A percentile compares a stretch with the other conserved stretches of the same genome.
Conservation (phyloP, 768 basidiomycete species). For the Cystofilobasidium capitatum region DNA sequence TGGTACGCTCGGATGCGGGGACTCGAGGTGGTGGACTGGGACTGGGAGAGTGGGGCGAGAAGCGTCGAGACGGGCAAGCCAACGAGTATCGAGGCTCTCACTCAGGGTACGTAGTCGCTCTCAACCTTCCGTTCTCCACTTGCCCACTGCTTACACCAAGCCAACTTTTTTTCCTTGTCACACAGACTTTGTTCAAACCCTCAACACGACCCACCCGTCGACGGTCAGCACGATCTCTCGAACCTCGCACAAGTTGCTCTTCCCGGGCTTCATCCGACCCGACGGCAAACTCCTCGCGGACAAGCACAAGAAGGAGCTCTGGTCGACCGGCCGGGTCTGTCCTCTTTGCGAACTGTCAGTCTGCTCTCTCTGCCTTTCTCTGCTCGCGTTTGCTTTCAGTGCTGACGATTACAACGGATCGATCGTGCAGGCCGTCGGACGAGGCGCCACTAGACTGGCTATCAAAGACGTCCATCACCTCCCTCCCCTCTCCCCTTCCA, state of each 20-base stretch:
- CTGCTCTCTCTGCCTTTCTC: not conserved
- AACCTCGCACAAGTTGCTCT: slow-evolving; percentile 23
- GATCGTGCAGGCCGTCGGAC: slow-evolving; percentile 12
- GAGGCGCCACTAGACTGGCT: slow-evolving; percentile 9
- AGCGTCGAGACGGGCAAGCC: not conserved
- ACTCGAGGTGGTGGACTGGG: slow-evolving; percentile 7
- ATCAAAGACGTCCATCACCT: slow-evolving; percentile 16
- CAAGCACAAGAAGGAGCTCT: not conserved
- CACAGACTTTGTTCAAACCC: slow-evolving; percentile 25
- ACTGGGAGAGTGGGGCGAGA: not conserved
- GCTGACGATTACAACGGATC: too few species aligned
- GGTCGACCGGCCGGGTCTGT: slow-evolving; percentile 15
- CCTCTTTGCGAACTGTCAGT: slow-evolving; percentile 24
- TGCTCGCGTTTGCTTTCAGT: too few species aligned
- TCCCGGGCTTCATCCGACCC: slow-evolving; percentile 9
- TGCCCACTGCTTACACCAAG: not conserved
- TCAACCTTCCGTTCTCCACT: not conserved
- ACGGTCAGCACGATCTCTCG: slow-evolving; percentile 26
- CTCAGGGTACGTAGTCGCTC: not conserved
- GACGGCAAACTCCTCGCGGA: not conserved
- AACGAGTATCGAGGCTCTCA: slow-evolving; percentile 13
- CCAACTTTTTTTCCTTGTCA: not conserved
- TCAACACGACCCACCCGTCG: slow-evolving; percentile 23
- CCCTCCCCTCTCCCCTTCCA: slow-evolving; percentile 5
- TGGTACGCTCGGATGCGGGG: slow-evolving; percentile 15